phyloP scores from a whole-genome alignment of 2,329 filamentous ascomycete genomes.

The Sordariomycetes sp. region DNA sequence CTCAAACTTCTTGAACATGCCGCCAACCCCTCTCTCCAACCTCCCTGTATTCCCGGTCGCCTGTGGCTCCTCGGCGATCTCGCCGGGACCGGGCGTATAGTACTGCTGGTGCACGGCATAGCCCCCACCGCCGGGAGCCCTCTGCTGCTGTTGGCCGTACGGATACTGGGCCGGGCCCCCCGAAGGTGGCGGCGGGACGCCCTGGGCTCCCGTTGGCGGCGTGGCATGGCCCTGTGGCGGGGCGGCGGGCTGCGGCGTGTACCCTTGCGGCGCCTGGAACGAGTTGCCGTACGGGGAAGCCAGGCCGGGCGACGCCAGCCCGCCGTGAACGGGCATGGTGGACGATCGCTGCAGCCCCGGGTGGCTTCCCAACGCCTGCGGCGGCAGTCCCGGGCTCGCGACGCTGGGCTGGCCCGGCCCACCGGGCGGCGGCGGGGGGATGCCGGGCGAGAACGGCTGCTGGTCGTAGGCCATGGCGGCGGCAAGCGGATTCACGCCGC shows the following conservation, averaged over 20 bases:
- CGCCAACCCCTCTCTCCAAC: constrained; percentile 59
- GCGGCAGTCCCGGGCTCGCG: constrained; percentile 11
- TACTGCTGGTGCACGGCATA: constrained; percentile 58
- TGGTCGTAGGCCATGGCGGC: constrained; percentile 46
- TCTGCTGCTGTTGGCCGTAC: constrained; percentile 11
- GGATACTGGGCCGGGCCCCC: constrained; percentile 50
- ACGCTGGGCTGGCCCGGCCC: constrained; percentile 20
- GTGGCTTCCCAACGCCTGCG: constrained; percentile 16
- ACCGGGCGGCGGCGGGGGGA: constrained; percentile 34
- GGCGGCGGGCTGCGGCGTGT: constrained; percentile 21
- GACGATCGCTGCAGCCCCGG: constrained; percentile 34
- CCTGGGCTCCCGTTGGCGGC: constrained; percentile 9
- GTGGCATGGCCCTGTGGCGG: constrained; percentile 12
- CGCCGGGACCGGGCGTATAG: constrained; percentile 57
- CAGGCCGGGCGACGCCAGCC: constrained; percentile 26
- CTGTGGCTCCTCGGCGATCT: constrained; percentile 27
- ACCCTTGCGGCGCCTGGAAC: constrained; percentile 7
- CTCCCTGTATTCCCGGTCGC: constrained; percentile 37
- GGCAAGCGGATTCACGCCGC: constrained; percentile 44
- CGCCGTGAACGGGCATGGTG: constrained; percentile 32
- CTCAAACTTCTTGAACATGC: constrained; percentile 69
- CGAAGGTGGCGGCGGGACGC: constrained; percentile 26
- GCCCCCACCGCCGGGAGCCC: constrained; percentile 21
- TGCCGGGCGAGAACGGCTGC: constrained; percentile 40
- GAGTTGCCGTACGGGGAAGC: constrained; percentile 24